phyloP scores from a whole-genome alignment of 495 filamentous ascomycete species.

The Penicillium subrubescens region DNA sequence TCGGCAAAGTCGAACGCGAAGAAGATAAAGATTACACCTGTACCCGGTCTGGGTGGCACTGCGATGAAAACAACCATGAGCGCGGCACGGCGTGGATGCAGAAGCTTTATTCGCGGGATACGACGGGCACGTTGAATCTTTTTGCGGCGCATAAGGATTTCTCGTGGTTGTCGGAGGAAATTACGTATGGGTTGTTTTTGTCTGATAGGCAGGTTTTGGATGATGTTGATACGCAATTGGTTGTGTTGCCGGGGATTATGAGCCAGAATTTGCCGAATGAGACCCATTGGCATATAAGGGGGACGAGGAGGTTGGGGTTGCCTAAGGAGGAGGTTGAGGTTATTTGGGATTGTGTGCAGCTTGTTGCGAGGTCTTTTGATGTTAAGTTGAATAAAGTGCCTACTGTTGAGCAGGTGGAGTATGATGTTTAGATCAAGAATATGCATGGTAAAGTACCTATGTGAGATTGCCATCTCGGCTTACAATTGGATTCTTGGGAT shows the following conservation, averaged over 20 bases:
- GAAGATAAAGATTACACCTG: slow-evolving; percentile 56
- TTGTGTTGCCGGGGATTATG: slow-evolving; percentile 60
- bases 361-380: slow-evolving; percentile 41
- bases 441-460: neutral
- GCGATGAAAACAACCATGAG: slow-evolving; percentile 49
- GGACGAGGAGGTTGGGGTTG: slow-evolving; percentile 53
- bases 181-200: slow-evolving; percentile 62
- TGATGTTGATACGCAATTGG: slow-evolving; percentile 56
- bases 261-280: slow-evolving; percentile 55
- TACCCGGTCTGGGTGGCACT: slow-evolving; percentile 43
- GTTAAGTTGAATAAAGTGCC: slow-evolving; percentile 45
- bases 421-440: slow-evolving; percentile 32
- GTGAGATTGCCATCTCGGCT: no score
- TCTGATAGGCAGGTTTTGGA: slow-evolving; percentile 55
- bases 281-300: slow-evolving; percentile 62
- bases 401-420: slow-evolving; percentile 50
- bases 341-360: slow-evolving; percentile 41
- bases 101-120: slow-evolving; percentile 42
- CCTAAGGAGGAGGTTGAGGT: slow-evolving; percentile 52
- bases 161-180: slow-evolving; percentile 37
- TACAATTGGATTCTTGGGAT: no score
- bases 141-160: slow-evolving; percentile 57
- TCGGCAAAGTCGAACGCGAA: slow-evolving; percentile 47
- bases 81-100: slow-evolving; percentile 50
- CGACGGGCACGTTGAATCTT: slow-evolving; percentile 38